Percentiles rank a stretch among this genome's conserved stretches.
Conservation (phyloP, 768 basidiomycete genomes). For the Mycena kentingensis region DNA sequence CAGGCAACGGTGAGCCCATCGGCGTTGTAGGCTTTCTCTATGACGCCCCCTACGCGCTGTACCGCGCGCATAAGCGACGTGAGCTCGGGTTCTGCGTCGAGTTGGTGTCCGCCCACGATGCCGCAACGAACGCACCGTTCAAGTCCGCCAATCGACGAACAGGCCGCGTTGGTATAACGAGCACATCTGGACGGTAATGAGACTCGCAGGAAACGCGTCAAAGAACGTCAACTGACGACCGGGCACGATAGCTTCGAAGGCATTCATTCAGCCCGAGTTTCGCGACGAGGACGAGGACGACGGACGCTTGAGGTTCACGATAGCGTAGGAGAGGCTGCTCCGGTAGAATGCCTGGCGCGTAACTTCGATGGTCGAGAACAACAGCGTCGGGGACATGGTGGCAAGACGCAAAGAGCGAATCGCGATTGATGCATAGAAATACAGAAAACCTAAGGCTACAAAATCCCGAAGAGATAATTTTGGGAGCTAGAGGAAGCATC, state of each 20-base stretch:
- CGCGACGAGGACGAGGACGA: conserved; percentile 20
- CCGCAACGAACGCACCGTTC: conserved; percentile 35
- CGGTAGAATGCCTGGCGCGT: conserved; percentile 76
- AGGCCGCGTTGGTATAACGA: conserved; percentile 57
- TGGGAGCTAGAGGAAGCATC: conserved; percentile 1
- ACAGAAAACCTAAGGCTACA: not conserved
- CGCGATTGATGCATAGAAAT: not conserved
- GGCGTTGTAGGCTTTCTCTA: conserved; percentile 82
- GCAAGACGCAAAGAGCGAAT: not conserved
- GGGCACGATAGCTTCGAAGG: conserved; percentile 16
- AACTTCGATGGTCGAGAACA: conserved; percentile 83
- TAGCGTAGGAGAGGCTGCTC: conserved; percentile 70
- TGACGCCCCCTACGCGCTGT: conserved; percentile 72
- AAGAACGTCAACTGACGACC: conserved; percentile 16
- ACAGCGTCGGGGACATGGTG: conserved; percentile 38
- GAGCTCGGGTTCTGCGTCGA: conserved; percentile 57
- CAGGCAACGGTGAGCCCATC: conserved; percentile 87
- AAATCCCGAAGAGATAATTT: not conserved
- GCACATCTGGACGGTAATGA: conserved; percentile 49
- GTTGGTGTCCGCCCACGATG: not conserved
- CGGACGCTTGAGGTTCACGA: conserved; percentile 96
- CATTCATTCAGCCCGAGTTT: not conserved
- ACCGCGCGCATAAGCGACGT: conserved; percentile 79
- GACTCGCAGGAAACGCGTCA: not conserved
- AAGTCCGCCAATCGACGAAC: conserved; percentile 61